Evolutionary conservation across 768 basidiomycete species (phyloP), one percentile per base, ranked within the genome.

Genomic region (Leucogyrophana mollusca): DNA sequence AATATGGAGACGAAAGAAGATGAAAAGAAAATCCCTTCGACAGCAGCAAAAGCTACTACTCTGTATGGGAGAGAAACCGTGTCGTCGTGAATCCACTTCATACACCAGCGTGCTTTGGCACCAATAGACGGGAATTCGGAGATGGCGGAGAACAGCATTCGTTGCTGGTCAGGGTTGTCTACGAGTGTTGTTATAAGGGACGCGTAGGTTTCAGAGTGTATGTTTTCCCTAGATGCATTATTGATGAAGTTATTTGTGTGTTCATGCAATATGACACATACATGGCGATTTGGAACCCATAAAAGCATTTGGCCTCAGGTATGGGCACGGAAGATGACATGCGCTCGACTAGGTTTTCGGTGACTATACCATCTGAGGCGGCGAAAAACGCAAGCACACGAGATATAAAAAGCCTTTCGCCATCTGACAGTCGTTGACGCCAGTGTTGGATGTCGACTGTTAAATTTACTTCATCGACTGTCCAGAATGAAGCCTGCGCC

Each of bases 251-350:
- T 21, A n/a, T 13, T 6, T 30, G 27, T 30, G n/a, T 13, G 13
- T 30, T 7, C 27, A 30, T 30, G 27, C 27, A 13, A 6, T 30
- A 7, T 30, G 13, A 30, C 27, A 6, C 27, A n/a, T n/a, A 30
- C n/a, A 95, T 97, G 94, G 95, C 95, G 57, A 96, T 90, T 64
- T 97, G 94, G 72, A 95, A 96, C 14, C 94, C 94, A 59, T 96
- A 97, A 70, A 97, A 97, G 64, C 90, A 96, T 2, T 94, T 84
- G 4, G 92, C 94, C 64, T 97, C 94, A 3, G 94, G 87, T 2
- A 76, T 79, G 62, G 96, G 94, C 3, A 97, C 90, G 62, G 96
- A 94, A 44, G 81, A 83, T 6, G 89, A 91, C 67, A 97, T 95
- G 5, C 94, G 87, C 65, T 95, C 92, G 20, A 96, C 78, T 1